Evolutionary conservation across 768 basidiomycete species (phyloP), one percentile per base, ranked within the genome.

Genomic region (Pleurotus tuoliensis): DNA sequence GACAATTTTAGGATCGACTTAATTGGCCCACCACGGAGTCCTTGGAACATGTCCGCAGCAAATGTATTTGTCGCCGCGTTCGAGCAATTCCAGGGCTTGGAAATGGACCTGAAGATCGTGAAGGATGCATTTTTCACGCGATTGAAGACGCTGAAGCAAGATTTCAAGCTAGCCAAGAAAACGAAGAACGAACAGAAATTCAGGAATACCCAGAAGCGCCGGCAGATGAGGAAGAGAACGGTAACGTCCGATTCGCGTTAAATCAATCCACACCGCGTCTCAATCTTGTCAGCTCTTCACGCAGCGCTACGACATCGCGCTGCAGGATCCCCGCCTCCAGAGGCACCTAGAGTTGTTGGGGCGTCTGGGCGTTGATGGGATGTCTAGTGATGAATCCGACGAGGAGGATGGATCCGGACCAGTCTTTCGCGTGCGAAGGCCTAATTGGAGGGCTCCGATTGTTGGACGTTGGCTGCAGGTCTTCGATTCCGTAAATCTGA

Each of bases 361-460:
- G 30, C 37, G 46, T 9, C 61, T 66, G 7, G 62, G 65, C 4
- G 38, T 59, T 2, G 60, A 64, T 41, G 65, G 65, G 3, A 66
- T 66, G 65, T 66, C 65, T 3, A 63, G 62, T 46, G 61, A 66
- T 54, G 61, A 66, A 41, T 64, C 64, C 3, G 62, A 65, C 12
- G 27, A 56, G 1, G 22, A 24, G 22, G 22, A 61, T 3, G 45
- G 25, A 5, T 2, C 5, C 6, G 9, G 37, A 4, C 57, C 57
- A 18, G 30, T 30, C 3, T 63, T 59, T 37, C 18, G 47, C 7
- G 47, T 60, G 5, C 56, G 58, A 34, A 7, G 25, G 0, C 62
- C 63, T 27, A 11, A 13, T 22, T 66, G 62, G 63, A 52, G 63
- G 55, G 60, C 61, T 9, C 25, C 4, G 0, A 20, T 41, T 12